Conservation (phyloP, 2,329 filamentous ascomycete species). For the Aspergillus glaucus region DNA sequence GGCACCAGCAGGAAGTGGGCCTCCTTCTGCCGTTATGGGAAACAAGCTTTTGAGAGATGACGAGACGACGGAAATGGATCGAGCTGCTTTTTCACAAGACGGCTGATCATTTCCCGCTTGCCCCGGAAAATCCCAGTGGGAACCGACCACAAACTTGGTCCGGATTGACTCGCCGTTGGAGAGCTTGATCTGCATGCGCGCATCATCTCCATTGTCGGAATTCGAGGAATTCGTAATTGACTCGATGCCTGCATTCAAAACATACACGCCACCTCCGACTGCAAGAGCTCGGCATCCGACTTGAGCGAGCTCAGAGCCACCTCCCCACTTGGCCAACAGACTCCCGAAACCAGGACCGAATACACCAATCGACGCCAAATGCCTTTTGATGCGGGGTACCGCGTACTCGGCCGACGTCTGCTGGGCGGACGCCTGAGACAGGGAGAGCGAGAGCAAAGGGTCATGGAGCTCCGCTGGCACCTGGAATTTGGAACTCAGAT, state of each 20-base stretch:
- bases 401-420: conserved; percentile 60
- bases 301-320: conserved; percentile 80
- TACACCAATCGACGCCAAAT: conserved; percentile 77
- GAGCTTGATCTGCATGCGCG: conserved; percentile 24
- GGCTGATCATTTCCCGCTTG: conserved; percentile 7
- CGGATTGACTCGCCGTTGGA: conserved; percentile 32
- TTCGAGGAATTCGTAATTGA: conserved; percentile 14
- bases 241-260: conserved; percentile 66
- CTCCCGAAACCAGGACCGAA: conserved; percentile 87
- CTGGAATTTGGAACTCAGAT: conserved; percentile 51
- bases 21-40: conserved; percentile 63
- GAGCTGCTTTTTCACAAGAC: conserved; percentile 43
- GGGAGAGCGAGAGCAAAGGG: conserved; percentile 62
- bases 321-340: conserved; percentile 89
- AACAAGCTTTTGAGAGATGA: conserved; percentile 63
- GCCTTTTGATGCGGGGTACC: conserved; percentile 65
- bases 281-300: conserved; percentile 85
- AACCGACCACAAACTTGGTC: conserved; percentile 33
- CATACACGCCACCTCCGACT: conserved; percentile 85
- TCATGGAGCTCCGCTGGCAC: conserved; percentile 63
- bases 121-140: conserved; percentile 30
- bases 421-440: conserved; percentile 57
- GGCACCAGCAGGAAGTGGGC: conserved; percentile 65
- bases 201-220: conserved; percentile 9
- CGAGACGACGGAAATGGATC: conserved; percentile 63